phyloP scores from a whole-genome alignment of 2,329 filamentous ascomycete species.

The Neopestalotiopsis clavispora region DNA sequence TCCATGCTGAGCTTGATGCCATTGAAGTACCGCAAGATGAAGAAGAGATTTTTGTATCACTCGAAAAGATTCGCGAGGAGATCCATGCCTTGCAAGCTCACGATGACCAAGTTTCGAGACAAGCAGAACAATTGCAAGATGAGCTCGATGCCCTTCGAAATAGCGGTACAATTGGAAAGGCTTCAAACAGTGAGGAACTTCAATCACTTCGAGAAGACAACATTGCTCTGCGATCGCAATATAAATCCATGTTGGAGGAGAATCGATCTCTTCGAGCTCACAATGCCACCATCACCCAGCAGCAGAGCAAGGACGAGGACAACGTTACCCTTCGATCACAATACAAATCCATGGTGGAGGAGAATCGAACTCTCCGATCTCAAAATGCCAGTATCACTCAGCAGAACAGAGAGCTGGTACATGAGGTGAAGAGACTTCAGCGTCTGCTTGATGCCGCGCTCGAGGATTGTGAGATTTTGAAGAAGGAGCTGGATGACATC shows the following conservation, averaged over 20 bases:
- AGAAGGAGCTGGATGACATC: constrained; percentile 33
- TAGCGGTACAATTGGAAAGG: constrained; percentile 34
- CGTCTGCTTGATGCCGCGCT: constrained; percentile 41
- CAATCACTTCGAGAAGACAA: constrained; percentile 48
- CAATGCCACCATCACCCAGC: constrained; percentile 42
- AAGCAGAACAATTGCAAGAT: constrained; percentile 57
- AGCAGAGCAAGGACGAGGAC: constrained; percentile 44
- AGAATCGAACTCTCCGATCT: constrained; percentile 50
- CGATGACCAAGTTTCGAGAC: constrained; percentile 59
- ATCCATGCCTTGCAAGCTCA: constrained; percentile 61
- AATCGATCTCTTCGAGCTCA: constrained; percentile 50
- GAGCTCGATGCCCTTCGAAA: constrained; percentile 46
- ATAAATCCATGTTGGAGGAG: constrained; percentile 48
- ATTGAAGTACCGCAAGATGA: constrained; percentile 58
- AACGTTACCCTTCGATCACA: constrained; percentile 39
- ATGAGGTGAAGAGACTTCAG: constrained; percentile 33
- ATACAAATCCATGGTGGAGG: constrained; percentile 46
- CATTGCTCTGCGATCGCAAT: constrained; percentile 46
- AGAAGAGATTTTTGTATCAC: constrained; percentile 62
- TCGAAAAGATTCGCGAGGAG: constrained; percentile 66
- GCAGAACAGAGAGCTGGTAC: constrained; percentile 50
- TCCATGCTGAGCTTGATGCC: constrained; percentile 55
- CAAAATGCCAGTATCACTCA: constrained; percentile 46
- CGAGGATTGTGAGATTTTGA: constrained; percentile 46
- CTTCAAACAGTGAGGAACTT: constrained; percentile 43